Percentiles rank a stretch among this genome's conserved stretches.
These are phyloP conservation scores for Clitopilus hobsonii DNA, from an alignment of 768 basidiomycete genomes.

Conservation along the genomic window DNA sequence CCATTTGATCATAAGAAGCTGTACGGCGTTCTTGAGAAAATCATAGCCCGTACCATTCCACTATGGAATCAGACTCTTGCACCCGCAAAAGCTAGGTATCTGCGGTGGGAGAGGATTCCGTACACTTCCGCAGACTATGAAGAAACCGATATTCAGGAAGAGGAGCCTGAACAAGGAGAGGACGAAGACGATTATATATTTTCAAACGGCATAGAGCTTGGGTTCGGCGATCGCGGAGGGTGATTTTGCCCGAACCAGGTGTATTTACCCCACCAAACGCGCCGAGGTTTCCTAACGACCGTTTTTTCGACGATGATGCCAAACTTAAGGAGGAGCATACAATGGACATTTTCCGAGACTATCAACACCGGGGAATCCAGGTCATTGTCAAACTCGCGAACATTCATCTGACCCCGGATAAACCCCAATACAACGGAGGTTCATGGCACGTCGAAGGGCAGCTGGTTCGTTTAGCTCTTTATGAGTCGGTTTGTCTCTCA, in stretches of 20 bases:
- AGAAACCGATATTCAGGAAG: too few species aligned
- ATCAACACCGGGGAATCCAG: conserved; percentile 15
- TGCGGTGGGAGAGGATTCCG: too few species aligned
- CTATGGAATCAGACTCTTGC: conserved; percentile 22
- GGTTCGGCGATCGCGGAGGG: background rate
- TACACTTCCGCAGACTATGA: too few species aligned
- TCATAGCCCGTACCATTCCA: conserved; percentile 23
- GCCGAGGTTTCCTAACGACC: background rate
- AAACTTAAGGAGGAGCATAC: background rate
- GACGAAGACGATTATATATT: too few species aligned
- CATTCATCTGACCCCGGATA: conserved; percentile 29
- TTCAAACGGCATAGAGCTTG: conserved; percentile 6
- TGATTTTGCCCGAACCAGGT: conserved; percentile 11
- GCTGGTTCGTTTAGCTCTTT: conserved; percentile 12
- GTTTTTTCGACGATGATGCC: background rate
- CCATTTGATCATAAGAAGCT: conserved; percentile 19
- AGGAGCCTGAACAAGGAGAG: too few species aligned
- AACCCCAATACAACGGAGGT: conserved; percentile 29
- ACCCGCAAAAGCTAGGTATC: too few species aligned
- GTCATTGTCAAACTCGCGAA: conserved; percentile 28
- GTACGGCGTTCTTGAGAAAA: conserved; percentile 19
- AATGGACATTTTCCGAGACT: conserved; percentile 8
- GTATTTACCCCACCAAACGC: conserved; percentile 3
- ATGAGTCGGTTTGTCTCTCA: background rate
- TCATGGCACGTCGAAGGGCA: conserved; percentile 34